Evolutionary conservation across 1,139 yeast species (phyloP).

Genomic region (Taphrina sp.): DNA sequence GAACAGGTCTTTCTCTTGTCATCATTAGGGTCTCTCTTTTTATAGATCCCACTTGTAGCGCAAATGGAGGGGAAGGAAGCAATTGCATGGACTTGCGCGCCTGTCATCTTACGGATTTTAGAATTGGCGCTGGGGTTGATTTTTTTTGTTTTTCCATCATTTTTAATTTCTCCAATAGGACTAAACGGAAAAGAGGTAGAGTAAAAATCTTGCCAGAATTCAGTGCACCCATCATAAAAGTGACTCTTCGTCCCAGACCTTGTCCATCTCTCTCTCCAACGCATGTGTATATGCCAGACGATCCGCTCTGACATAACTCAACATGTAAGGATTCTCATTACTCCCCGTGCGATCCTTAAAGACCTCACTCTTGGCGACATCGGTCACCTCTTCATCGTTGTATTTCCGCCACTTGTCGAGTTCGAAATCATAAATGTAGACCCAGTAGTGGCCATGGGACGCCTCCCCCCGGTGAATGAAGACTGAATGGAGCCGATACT

Average conservation of each 20-base stretch:
- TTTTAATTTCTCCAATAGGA: too few relatives aligned
- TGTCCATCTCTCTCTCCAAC: constrained; percentile 14
- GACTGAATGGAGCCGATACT: constrained; percentile 82
- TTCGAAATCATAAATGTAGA: constrained; percentile 76
- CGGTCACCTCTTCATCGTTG: constrained; percentile 86
- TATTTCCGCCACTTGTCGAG: constrained; percentile 75
- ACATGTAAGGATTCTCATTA: constrained; percentile 35
- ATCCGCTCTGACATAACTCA: constrained; percentile 31
- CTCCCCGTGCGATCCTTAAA: constrained; percentile 42
- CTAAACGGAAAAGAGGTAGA: too few relatives aligned
- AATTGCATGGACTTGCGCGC: too few relatives aligned
- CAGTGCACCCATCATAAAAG: background rate
- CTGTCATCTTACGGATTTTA: too few relatives aligned
- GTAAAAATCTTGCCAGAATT: too few relatives aligned
- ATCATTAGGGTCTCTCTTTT: too few relatives aligned
- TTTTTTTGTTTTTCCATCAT: too few relatives aligned
- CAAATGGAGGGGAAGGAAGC: too few relatives aligned
- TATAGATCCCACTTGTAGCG: background rate
- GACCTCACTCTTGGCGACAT: constrained; percentile 71
- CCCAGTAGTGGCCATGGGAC: constrained; percentile 95
- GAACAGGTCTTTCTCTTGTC: too few relatives aligned
- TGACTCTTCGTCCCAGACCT: constrained; percentile 11
- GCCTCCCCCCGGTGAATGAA: constrained; percentile 97
- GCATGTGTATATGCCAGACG: constrained; percentile 11
- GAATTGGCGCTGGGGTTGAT: too few relatives aligned